phyloP scores from a whole-genome alignment of 2,329 filamentous ascomycete genomes.

The Rhinocladiella mackenziei region DNA sequence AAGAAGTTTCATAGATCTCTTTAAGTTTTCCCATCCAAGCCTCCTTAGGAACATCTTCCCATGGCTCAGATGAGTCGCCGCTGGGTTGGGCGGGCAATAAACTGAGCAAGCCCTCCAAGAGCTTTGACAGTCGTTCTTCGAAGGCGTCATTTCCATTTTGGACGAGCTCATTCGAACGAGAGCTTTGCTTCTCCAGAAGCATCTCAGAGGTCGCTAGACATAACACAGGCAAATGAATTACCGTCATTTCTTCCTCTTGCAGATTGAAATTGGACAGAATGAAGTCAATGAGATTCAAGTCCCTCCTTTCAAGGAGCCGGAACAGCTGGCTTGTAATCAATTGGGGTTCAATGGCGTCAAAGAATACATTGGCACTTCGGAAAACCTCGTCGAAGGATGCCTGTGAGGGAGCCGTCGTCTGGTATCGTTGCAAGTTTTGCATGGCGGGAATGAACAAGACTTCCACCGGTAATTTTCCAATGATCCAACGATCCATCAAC shows the following conservation, averaged over 20 bases:
- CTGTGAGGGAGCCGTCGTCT: conserved; percentile 60
- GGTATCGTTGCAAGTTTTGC: conserved; percentile 72
- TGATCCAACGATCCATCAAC: conserved; percentile 97
- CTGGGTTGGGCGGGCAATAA: conserved; percentile 28
- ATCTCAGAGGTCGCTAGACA: conserved; percentile 27
- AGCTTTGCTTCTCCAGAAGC: conserved; percentile 6
- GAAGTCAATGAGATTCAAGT: conserved; percentile 72
- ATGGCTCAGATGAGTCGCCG: not conserved
- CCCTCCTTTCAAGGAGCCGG: conserved; percentile 47
- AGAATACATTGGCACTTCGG: conserved; percentile 90
- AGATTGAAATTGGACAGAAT: conserved; percentile 86
- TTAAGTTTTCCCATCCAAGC: conserved; percentile 16
- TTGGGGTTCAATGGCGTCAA: conserved; percentile 92
- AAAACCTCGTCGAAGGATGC: conserved; percentile 79
- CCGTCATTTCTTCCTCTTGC: conserved; percentile 82
- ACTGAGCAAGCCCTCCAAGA: conserved; percentile 31
- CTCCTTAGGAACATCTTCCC: not conserved
- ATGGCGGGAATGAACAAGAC: conserved; percentile 85
- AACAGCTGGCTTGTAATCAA: conserved; percentile 85
- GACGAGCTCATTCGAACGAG: conserved; percentile 2
- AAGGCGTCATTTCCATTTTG: conserved; percentile 36
- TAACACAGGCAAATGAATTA: conserved; percentile 21
- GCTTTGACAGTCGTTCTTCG: conserved; percentile 46
- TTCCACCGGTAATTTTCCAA: conserved; percentile 83
- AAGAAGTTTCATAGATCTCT: conserved; percentile 12